phyloP scores from a whole-genome alignment of 805 yeast genomes.

The Saccharomycopsis fermentans region DNA sequence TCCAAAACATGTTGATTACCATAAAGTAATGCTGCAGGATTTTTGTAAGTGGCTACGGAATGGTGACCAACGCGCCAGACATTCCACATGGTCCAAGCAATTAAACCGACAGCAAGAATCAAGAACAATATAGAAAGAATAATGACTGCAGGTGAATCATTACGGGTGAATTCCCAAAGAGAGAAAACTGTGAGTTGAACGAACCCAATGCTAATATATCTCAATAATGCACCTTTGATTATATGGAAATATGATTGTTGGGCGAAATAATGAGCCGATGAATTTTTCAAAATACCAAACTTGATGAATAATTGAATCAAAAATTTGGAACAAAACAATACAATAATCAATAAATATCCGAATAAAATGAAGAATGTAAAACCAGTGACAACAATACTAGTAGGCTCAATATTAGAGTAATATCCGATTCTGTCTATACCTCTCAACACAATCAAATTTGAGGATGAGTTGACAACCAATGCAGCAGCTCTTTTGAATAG shows the following conservation, averaged over 20 bases:
- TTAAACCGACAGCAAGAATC: conserved; percentile 45
- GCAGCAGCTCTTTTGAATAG: conserved; percentile 30
- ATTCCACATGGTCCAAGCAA: conserved; percentile 58
- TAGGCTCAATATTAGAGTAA: conserved; percentile 66
- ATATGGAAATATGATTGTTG: conserved; percentile 47
- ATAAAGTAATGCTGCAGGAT: conserved; percentile 81
- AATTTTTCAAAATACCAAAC: conserved; percentile 37
- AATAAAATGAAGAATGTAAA: conserved; percentile 75
- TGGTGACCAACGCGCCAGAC: conserved; percentile 50
- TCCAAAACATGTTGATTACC: conserved; percentile 65
- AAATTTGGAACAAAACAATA: conserved; percentile 46
- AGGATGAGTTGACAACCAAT: conserved; percentile 37
- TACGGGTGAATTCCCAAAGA: conserved; percentile 74
- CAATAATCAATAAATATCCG: conserved; percentile 59
- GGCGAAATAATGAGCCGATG: conserved; percentile 35
- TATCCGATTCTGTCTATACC: conserved; percentile 83
- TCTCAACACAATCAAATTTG: conserved; percentile 57
- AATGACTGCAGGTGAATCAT: conserved; percentile 83
- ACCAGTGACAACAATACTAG: conserved; percentile 77
- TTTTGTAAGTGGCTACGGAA: conserved; percentile 52
- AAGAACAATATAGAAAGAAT: conserved; percentile 70
- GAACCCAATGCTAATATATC: conserved; percentile 78
- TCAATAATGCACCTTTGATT: conserved; percentile 67
- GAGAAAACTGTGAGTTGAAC: conserved; percentile 72
- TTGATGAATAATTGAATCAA: conserved; percentile 38